A percentile compares a stretch with the other conserved stretches of the same genome.
These are phyloP conservation scores for Schwanniomyces yamadae DNA, from an alignment of 805 yeast genomes.

Conservation along the genomic window DNA sequence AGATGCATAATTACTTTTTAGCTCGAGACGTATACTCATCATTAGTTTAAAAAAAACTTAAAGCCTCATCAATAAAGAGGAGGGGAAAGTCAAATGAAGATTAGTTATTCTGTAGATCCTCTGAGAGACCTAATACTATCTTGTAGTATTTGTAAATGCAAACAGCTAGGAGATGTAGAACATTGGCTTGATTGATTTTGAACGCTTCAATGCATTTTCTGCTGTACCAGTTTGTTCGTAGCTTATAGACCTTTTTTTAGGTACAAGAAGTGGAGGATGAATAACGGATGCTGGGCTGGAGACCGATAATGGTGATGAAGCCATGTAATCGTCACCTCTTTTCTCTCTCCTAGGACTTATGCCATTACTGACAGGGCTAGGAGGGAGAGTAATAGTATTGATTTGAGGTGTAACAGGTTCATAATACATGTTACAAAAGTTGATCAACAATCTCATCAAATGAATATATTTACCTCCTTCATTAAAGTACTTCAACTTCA, in stretches of 20 bases:
- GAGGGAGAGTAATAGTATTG: constrained; percentile 10
- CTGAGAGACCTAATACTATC: too few relatives aligned
- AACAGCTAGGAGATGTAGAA: constrained; percentile 16
- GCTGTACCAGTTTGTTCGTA: constrained; percentile 3
- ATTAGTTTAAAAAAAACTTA: too few relatives aligned
- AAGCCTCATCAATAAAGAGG: too few relatives aligned
- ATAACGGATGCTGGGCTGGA: constrained; percentile 1
- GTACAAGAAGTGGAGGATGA: constrained; percentile 4
- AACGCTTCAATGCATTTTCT: constrained; percentile 21
- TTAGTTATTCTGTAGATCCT: too few relatives aligned
- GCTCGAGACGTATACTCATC: too few relatives aligned
- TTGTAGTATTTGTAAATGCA: too few relatives aligned
- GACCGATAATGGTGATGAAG: not conserved
- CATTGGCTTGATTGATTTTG: constrained; percentile 19
- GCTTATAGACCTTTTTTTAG: constrained; percentile 8
- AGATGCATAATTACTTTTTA: too few relatives aligned
- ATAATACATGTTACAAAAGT: constrained; percentile 23
- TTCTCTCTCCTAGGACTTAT: constrained; percentile 17
- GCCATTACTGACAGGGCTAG: constrained; percentile 19
- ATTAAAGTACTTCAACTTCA: constrained; percentile 45
- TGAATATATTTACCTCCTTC: constrained; percentile 33
- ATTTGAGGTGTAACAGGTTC: constrained; percentile 34
- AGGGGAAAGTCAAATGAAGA: too few relatives aligned
- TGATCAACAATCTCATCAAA: constrained; percentile 36
- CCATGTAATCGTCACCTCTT: not conserved